A percentile compares a stretch with the other conserved stretches of the same genome.
phyloP scores from a whole-genome alignment of 164 flowering plant species.

The Warburgia ugandensis region DNA sequence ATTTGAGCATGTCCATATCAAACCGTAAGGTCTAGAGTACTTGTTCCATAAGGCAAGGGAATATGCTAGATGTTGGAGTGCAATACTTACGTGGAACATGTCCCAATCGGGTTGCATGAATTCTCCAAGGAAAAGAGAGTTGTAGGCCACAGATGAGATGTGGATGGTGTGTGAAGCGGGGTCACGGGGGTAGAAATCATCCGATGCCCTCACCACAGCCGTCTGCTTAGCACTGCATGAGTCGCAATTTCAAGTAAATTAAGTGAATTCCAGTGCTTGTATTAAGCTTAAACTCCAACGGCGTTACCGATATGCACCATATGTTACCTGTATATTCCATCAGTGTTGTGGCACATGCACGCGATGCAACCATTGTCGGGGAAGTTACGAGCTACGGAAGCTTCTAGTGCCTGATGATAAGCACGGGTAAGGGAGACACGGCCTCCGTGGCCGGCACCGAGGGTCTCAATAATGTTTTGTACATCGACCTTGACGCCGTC shows the following conservation, averaged over 20 bases:
- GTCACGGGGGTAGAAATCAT: slow-evolving; percentile 88
- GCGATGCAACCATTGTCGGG: slow-evolving; percentile 87
- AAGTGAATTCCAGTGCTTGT: too few species aligned
- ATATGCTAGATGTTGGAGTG: not conserved
- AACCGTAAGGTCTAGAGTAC: too few species aligned
- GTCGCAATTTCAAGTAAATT: not conserved
- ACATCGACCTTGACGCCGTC: slow-evolving; percentile 97
- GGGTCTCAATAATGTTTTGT: slow-evolving; percentile 87
- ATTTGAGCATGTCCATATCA: too few species aligned
- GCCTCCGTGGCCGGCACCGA: slow-evolving; percentile 92
- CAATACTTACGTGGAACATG: slow-evolving; percentile 83
- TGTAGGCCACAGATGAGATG: slow-evolving; percentile 92
- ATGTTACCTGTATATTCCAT: slow-evolving; percentile 53
- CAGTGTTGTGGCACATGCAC: slow-evolving; percentile 92
- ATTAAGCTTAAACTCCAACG: too few species aligned
- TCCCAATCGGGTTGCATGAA: slow-evolving; percentile 99
- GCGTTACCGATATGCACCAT: too few species aligned
- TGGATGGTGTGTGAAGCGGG: slow-evolving; percentile 98
- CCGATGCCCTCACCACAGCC: slow-evolving; percentile 93
- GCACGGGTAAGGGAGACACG: slow-evolving; percentile 81
- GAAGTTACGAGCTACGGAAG: slow-evolving; percentile 74
- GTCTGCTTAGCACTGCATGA: slow-evolving; percentile 66
- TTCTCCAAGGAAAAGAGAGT: slow-evolving; percentile 87
- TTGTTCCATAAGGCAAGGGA: not conserved
- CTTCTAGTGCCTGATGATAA: slow-evolving; percentile 86